phyloP scores from a whole-genome alignment of 202 grass and related monocot species.

The Carex arenaria region DNA sequence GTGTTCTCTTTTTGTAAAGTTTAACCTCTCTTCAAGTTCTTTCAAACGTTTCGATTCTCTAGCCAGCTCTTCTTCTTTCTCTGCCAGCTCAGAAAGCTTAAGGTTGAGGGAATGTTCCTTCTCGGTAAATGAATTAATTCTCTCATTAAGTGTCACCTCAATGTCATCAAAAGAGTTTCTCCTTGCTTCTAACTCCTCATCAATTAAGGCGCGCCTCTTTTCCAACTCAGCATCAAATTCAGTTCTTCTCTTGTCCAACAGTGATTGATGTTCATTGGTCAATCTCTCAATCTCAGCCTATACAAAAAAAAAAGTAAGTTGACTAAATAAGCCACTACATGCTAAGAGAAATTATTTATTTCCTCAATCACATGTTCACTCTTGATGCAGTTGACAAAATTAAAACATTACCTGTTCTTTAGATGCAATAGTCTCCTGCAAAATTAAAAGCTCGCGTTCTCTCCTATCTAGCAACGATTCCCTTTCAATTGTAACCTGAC shows the following conservation, averaged over 20 bases:
- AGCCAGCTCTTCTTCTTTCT: conserved; percentile 49
- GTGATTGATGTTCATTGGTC: conserved; percentile 47
- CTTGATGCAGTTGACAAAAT: conserved; percentile 3
- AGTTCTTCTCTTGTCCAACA: conserved; percentile 39
- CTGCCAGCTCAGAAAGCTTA: conserved; percentile 34
- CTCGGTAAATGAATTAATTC: conserved; percentile 28
- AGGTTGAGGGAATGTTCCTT: conserved; percentile 36
- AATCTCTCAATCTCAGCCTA: conserved; percentile 78
- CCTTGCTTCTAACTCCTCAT: conserved; percentile 38
- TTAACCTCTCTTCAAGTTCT: conserved; percentile 37
- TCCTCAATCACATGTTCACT: background rate
- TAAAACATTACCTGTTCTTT: conserved; percentile 61
- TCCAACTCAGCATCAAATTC: conserved; percentile 69
- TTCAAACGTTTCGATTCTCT: conserved; percentile 45
- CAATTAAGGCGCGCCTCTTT: conserved; percentile 36
- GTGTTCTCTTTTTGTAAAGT: conserved; percentile 29
- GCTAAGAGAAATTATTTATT: background rate
- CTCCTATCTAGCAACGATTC: conserved; percentile 69
- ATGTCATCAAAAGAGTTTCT: conserved; percentile 37
- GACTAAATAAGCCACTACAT: conserved; percentile 1
- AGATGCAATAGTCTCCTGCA: conserved; percentile 79
- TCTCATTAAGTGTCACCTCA: conserved; percentile 47
- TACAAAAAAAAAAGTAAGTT: conserved; percentile 6
- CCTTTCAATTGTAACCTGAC: conserved; percentile 57
- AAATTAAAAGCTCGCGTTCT: conserved; percentile 69